A percentile compares a stretch with the other conserved stretches of the same genome.
Evolutionary conservation across 2,329 filamentous ascomycete species (phyloP).

Genomic region (Cryphonectria nitschkei): DNA sequence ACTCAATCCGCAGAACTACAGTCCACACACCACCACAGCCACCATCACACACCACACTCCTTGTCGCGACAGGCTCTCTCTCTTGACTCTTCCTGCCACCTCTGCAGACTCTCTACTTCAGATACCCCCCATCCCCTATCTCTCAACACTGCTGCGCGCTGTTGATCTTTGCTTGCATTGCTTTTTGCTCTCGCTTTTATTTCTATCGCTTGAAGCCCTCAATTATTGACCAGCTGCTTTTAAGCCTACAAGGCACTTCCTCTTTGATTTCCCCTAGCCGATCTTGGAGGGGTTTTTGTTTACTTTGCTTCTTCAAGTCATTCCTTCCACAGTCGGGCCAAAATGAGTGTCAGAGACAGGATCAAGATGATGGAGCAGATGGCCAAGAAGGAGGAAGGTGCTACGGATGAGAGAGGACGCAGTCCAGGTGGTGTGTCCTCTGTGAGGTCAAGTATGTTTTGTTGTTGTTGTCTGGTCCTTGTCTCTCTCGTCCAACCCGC

Average conservation of each 20-base stretch:
- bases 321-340: slow-evolving; percentile 38
- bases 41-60: neutral
- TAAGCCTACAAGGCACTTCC: neutral
- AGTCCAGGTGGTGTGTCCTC: slow-evolving; percentile 59
- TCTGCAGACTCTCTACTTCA: neutral
- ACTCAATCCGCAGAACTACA: neutral
- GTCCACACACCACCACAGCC: neutral
- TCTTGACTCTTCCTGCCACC: neutral
- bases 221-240: neutral
- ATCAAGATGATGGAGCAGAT: slow-evolving; percentile 25
- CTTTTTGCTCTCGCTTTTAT: neutral
- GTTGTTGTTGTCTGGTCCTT: neutral
- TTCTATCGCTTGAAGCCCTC: neutral
- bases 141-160: slow-evolving; percentile 34
- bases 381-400: slow-evolving; percentile 73
- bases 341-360: slow-evolving; percentile 69
- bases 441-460: slow-evolving; percentile 44
- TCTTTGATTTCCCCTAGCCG: neutral
- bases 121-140: slow-evolving; percentile 20
- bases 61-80: slow-evolving; percentile 9
- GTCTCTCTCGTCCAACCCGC: neutral
- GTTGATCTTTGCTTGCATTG: slow-evolving; percentile 19
- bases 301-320: slow-evolving; percentile 17
- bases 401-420: slow-evolving; percentile 71
- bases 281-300: neutral